Percentiles rank a stretch among this genome's conserved stretches.
Evolutionary conservation across 106 monocot species (phyloP).

Genomic region (Platanthera guangdongensis): DNA sequence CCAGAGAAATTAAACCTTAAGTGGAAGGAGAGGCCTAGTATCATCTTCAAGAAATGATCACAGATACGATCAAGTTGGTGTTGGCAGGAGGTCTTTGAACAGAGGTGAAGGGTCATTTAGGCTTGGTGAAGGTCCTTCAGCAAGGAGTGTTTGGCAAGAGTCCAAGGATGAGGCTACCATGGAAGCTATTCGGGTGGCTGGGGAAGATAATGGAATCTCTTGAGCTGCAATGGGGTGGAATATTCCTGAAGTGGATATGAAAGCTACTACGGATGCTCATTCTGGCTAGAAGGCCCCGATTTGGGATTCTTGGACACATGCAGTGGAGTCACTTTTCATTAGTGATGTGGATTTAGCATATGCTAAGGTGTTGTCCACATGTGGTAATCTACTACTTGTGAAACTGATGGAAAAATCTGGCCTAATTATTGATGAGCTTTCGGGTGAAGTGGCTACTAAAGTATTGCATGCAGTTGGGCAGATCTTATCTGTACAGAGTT

Average conservation of each 20-base stretch:
- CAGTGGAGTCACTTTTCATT: conserved; percentile 75
- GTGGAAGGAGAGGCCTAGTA: conserved; percentile 31
- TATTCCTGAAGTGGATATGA: conserved; percentile 48
- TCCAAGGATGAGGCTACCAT: conserved; percentile 97
- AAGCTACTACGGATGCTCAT: conserved; percentile 46
- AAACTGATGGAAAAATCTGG: conserved; percentile 93
- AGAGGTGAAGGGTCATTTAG: conserved; percentile 77
- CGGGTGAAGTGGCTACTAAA: conserved; percentile 55
- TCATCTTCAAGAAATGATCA: conserved; percentile 30
- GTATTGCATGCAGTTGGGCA: conserved; percentile 61
- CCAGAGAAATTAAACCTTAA: conserved; percentile 33
- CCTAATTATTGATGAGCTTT: conserved; percentile 75
- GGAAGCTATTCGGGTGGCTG: conserved; percentile 93
- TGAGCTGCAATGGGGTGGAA: conserved; percentile 23
- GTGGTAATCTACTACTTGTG: conserved; percentile 67
- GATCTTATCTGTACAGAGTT: conserved; percentile 64
- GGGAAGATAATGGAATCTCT: conserved; percentile 71
- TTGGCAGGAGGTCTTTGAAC: conserved; percentile 70
- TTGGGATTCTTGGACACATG: conserved; percentile 80
- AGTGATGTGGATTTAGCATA: conserved; percentile 88
- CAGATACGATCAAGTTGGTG: conserved; percentile 40
- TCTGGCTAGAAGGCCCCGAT: conserved; percentile 39
- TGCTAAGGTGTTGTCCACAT: conserved; percentile 60
- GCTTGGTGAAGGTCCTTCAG: conserved; percentile 94
- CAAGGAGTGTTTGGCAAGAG: conserved; percentile 98